Evolutionary conservation across 2,329 filamentous ascomycete species (phyloP).

Genomic region (Penicillium hordei): DNA sequence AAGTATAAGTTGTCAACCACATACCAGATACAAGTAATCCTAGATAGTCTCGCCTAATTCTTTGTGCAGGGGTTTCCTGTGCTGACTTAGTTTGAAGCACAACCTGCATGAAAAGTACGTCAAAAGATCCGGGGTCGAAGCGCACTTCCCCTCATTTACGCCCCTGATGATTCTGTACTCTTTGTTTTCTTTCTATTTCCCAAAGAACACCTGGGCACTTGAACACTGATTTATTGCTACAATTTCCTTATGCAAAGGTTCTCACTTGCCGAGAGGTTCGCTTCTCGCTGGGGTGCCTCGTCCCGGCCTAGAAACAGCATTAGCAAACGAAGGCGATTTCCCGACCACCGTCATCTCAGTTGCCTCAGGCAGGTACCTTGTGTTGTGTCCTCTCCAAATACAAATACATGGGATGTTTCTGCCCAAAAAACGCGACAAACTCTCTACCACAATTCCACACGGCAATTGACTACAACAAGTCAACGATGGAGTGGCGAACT

Average conservation of each 20-base stretch:
- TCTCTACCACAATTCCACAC: neutral
- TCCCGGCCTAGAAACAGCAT: constrained; percentile 24
- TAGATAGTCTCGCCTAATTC: neutral
- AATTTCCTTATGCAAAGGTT: constrained; percentile 26
- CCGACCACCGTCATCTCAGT: neutral
- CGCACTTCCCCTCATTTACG: constrained; percentile 19
- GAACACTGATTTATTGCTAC: neutral
- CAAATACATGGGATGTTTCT: neutral
- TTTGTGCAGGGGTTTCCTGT: neutral
- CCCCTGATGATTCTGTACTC: constrained; percentile 2
- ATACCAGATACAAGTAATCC: neutral
- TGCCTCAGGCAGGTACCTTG: constrained; percentile 6
- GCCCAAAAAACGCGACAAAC: neutral
- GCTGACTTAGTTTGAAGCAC: constrained; percentile 9
- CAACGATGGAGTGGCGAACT: constrained; percentile 3
- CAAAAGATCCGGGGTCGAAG: constrained; percentile 17
- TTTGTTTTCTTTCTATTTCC: neutral
- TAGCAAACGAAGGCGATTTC: constrained; percentile 5
- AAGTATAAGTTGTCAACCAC: neutral
- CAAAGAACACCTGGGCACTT: too few relatives aligned
- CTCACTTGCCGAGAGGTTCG: constrained; percentile 28
- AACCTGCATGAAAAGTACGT: constrained; percentile 18
- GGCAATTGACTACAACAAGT: constrained; percentile 1
- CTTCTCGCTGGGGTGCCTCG: constrained; percentile 29
- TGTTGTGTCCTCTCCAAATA: neutral